Evolutionary conservation across 352 stramenopile genomes (phyloP), one percentile per base, ranked within the genome.

Genomic region (Globisporangium perplexum): DNA sequence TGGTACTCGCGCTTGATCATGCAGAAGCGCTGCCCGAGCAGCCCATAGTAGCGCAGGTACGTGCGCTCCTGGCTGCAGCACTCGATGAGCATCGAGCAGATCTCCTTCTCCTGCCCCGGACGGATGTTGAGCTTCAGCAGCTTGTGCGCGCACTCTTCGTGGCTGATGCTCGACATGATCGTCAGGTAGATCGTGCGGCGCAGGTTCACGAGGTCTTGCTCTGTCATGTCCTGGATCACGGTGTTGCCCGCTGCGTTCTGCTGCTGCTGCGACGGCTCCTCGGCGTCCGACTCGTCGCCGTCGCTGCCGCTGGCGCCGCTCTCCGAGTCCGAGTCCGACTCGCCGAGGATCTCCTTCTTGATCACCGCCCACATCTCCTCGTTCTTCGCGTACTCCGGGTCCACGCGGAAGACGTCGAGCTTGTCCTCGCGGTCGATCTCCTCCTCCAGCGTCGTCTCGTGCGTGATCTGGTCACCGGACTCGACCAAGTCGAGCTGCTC

Each of bases 101-200:
- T 91, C 65, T 99, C 96, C 47, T 90, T 90, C 70, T 99, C 97
- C 44, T 98, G 86, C 7, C 97, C 97, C 7, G 85, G 68, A 10
- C 93, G 95, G 54, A 99, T 98, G 61, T 98, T 90, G 49, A 99
- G 82, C 68, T 98, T 98, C 46, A 98, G 84, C 20, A 99, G 76
- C 71, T 99, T 99, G 83, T 99, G 97, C 11, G 93, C 92, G 56
- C 95, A 99, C 68, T 99, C 97, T 76, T 99, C 97, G 72, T 99
- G 98, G 5, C 90, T 96, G 20, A 98, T 96, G 66, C 90, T 98
- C 24, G 93, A 99, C 96, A 99, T 99, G 69, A 99, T 99, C 11
- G 96, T 99, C 52, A 99, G 68, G 68, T 99, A 99, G 59, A 99
- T 99, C 24, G 96, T 99, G 36, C 97, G 85, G 10, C 97, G 90